A percentile compares a stretch with the other conserved stretches of the same genome.
Conservation (phyloP, 2,329 filamentous ascomycete species). For the Fusarium udum region DNA sequence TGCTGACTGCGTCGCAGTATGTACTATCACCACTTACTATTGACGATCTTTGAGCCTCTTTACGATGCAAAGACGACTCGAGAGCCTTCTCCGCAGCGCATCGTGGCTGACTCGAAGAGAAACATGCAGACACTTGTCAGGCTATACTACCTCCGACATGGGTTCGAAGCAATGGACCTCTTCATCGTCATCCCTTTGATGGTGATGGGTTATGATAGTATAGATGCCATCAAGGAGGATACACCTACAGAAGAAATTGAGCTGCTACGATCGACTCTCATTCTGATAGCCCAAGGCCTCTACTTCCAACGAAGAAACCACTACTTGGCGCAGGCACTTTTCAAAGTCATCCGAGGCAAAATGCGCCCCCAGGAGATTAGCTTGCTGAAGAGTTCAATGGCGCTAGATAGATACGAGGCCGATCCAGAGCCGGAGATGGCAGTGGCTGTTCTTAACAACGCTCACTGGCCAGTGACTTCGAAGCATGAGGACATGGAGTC, state of each 20-base stretch:
- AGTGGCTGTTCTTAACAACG: constrained; percentile 43
- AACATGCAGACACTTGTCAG: constrained; percentile 41
- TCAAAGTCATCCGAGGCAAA: constrained; percentile 46
- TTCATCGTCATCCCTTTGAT: constrained; percentile 48
- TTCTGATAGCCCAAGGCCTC: constrained; percentile 48
- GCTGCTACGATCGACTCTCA: constrained; percentile 45
- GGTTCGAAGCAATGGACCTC: constrained; percentile 46
- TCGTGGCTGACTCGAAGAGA: constrained; percentile 36
- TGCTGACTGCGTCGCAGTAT: constrained; percentile 8
- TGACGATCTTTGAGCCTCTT: constrained; percentile 44
- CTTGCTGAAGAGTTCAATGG: constrained; percentile 29
- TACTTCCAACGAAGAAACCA: constrained; percentile 48
- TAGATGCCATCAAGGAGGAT: constrained; percentile 39
- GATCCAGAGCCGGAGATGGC: constrained; percentile 30
- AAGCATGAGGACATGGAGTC: constrained; percentile 42
- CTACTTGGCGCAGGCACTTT: constrained; percentile 47
- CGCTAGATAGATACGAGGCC: constrained; percentile 28
- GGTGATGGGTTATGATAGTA: constrained; percentile 40
- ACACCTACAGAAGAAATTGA: constrained; percentile 29
- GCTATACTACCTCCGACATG: constrained; percentile 47
- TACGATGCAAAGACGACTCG: neutral
- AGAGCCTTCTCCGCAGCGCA: constrained; percentile 4
- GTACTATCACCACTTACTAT: constrained; percentile 40
- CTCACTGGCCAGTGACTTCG: constrained; percentile 46
- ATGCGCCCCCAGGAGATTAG: constrained; percentile 46